phyloP scores from a whole-genome alignment of 805 yeast genomes.

The Candida endomychidarum region DNA sequence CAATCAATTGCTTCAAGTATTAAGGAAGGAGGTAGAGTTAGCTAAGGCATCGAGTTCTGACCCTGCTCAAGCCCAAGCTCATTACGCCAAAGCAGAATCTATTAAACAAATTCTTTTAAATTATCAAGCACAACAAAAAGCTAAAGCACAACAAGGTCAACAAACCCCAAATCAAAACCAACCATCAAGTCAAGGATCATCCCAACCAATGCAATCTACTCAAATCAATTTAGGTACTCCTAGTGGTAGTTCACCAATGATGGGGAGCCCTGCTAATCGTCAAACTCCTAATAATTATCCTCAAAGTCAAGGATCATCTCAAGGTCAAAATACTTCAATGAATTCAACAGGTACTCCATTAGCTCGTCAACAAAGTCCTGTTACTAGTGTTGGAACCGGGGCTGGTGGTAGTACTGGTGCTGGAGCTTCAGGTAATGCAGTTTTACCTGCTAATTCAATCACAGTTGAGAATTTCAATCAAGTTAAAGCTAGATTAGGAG shows the following conservation, averaged over 20 bases:
- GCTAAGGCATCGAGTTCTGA: conserved; percentile 63
- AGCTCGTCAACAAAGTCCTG: conserved; percentile 6
- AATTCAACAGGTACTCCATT: neutral
- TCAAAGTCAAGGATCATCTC: conserved; percentile 1
- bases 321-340: neutral
- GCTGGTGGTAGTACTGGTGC: neutral
- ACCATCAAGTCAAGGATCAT: conserved; percentile 4
- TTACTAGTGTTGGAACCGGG: neutral
- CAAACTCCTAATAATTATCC: conserved; percentile 3
- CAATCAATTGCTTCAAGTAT: conserved; percentile 58
- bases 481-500: conserved; percentile 47
- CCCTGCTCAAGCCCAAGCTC: conserved; percentile 62
- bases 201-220: conserved; percentile 12
- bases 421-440: conserved; percentile 11
- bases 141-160: conserved; percentile 11
- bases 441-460: conserved; percentile 21
- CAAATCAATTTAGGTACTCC: conserved; percentile 3
- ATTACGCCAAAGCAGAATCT: conserved; percentile 59
- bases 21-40: conserved; percentile 56
- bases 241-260: conserved; percentile 7
- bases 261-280: neutral
- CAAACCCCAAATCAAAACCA: conserved; percentile 5
- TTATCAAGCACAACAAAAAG: conserved; percentile 49
- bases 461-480: conserved; percentile 42
- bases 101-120: conserved; percentile 60